Conservation (phyloP, 2,329 filamentous ascomycete species). For the Teratosphaeria nubilosa region DNA sequence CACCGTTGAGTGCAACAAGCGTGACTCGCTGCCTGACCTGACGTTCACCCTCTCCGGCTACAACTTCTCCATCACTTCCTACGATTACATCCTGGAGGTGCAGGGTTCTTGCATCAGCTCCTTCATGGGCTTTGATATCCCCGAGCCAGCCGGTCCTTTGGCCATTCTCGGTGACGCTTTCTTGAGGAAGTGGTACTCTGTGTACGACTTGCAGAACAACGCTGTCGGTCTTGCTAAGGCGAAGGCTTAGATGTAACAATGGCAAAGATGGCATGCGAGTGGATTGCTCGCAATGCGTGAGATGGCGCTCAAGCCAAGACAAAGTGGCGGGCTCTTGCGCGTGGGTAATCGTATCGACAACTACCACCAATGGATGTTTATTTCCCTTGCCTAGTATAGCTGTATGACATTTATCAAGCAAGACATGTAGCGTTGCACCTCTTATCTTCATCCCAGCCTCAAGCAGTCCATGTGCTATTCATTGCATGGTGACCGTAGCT, state of each 20-base stretch:
- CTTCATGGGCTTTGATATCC: slow-evolving; percentile 87
- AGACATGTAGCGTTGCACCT: not conserved
- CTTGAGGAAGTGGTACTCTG: slow-evolving; percentile 80
- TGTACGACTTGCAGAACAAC: slow-evolving; percentile 87
- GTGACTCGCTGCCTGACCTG: slow-evolving; percentile 75
- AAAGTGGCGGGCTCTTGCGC: not conserved
- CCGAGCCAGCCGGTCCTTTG: slow-evolving; percentile 77
- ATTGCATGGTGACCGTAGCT: not conserved
- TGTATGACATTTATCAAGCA: not conserved
- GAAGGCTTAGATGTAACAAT: slow-evolving; percentile 1
- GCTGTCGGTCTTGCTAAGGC: slow-evolving; percentile 82
- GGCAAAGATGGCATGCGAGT: no score
- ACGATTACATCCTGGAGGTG: slow-evolving; percentile 93
- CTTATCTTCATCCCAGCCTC: not conserved
- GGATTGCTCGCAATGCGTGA: not conserved
- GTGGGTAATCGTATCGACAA: not conserved
- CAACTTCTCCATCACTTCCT: slow-evolving; percentile 81
- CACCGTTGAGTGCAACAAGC: slow-evolving; percentile 79
- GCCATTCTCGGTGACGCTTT: slow-evolving; percentile 86
- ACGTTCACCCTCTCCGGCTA: slow-evolving; percentile 83
- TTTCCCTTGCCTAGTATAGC: not conserved
- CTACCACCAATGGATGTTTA: not conserved
- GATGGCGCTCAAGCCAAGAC: not conserved
- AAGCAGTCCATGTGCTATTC: no score
- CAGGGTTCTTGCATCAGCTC: slow-evolving; percentile 93